Evolutionary conservation across 345 rosid genomes (phyloP), one percentile per base, ranked within the genome.

Genomic region (Heritiera littoralis): DNA sequence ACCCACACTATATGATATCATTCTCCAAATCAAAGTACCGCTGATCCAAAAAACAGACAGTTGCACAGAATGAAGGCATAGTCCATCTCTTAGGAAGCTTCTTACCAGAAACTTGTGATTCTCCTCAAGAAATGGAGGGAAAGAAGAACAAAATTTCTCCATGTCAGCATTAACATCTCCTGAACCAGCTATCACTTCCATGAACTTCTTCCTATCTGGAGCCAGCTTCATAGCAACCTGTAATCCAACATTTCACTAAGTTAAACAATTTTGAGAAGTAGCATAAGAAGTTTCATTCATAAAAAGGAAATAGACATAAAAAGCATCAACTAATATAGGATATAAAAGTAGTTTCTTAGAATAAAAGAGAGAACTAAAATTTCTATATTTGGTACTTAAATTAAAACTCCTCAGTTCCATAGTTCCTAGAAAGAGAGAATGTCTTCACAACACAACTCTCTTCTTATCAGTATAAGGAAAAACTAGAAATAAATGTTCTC

Each of bases 211-310:
- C 89, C 98, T 92, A 58, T 94, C 96, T 15, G 99, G 99, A 59
- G 97, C 97, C 75, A 96, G 92, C 89, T 96, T 92, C 93, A 94
- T 85, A 38, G 97, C 98, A 76, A 96, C 83, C 99, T 96, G 89
- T 48, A 77, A 81, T 60, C 52, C 82, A 71, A 23, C 32, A 30
- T 56, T 20, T 23, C 74, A 66, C 63, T 54, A 66, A 15, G 60
- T 51, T 65, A 79, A 59, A 70, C 74, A 79, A 51, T 56, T 43
- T 75, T 40, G 11, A 59, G 40, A 75, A 41, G 40, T 75, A 41
- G 6, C 46, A n/a, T 41, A 41, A 59, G 52, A 51, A 45, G 3
- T 12, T 11, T 0, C 18, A 13, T 35, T 7, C 43, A 13, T 30
- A 12, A 32, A 23, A 58, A 66, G 66, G 41, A 28, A 18, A 23